These are phyloP conservation scores for Ustilago crameri DNA, from an alignment of 1,284 basidiomycete genomes.

Conservation along the genomic window DNA sequence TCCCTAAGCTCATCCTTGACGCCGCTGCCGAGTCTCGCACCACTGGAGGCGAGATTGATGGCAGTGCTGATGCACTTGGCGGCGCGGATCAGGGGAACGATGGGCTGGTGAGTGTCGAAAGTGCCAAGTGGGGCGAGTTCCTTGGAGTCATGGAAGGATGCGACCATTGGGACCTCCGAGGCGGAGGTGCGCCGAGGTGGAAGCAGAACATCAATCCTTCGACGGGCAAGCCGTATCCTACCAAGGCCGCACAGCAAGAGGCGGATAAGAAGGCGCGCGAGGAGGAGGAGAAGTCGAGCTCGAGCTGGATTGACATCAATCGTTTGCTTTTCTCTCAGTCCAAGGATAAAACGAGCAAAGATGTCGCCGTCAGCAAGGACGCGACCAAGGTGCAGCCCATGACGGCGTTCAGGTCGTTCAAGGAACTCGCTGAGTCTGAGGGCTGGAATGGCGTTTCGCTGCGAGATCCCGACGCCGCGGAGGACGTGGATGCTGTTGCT, in stretches of 20 bases:
- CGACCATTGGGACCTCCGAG: slow-evolving; percentile 97
- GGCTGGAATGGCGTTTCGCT: slow-evolving; percentile 44
- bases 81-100: slow-evolving; percentile 85
- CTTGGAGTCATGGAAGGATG: slow-evolving; percentile 87
- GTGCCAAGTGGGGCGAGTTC: slow-evolving; percentile 70
- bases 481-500: slow-evolving; percentile 7
- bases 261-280: slow-evolving; percentile 10
- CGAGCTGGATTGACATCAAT: slow-evolving; percentile 62
- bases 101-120: slow-evolving; percentile 84
- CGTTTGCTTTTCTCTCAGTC: slow-evolving; percentile 49
- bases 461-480: slow-evolving; percentile 27
- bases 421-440: slow-evolving; percentile 24
- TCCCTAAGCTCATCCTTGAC: slow-evolving; percentile 93
- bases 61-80: slow-evolving; percentile 67
- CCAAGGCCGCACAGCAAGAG: slow-evolving; percentile 25
- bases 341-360: slow-evolving; percentile 8
- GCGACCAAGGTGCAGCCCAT: background rate
- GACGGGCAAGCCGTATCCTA: slow-evolving; percentile 50
- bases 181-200: slow-evolving; percentile 72
- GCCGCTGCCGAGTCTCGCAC: slow-evolving; percentile 70
- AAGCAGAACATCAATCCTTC: slow-evolving; percentile 61
- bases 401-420: slow-evolving; percentile 23
- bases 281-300: slow-evolving; percentile 10
- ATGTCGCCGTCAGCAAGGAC: slow-evolving; percentile 1
- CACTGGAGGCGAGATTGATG: slow-evolving; percentile 60